Evolutionary conservation across 1,284 basidiomycete genomes (phyloP).

Genomic region (Rhodotorula glutinis): DNA sequence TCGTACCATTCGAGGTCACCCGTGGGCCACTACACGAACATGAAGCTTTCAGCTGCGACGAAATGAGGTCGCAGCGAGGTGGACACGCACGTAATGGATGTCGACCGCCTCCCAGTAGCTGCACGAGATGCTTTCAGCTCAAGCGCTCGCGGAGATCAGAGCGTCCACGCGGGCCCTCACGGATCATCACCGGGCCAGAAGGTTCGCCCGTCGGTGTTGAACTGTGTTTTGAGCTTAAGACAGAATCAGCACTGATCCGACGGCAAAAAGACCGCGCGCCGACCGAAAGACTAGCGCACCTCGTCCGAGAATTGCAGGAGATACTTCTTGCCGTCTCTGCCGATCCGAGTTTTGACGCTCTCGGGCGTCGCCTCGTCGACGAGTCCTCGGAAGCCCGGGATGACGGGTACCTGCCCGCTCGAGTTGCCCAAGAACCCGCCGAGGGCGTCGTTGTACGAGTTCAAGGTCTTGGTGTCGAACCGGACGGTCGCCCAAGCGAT

Average conservation of each 20-base stretch:
- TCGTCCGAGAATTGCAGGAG: conserved; percentile 76
- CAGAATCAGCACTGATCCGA: no score
- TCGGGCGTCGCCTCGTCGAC: conserved; percentile 50
- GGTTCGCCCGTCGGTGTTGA: conserved; percentile 68
- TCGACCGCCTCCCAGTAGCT: conserved; percentile 71
- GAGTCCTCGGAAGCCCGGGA: conserved; percentile 37
- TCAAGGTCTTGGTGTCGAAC: background rate
- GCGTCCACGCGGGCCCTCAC: no score
- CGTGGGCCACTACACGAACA: conserved; percentile 52
- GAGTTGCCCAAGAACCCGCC: conserved; percentile 35
- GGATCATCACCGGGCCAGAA: conserved; percentile 52
- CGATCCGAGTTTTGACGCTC: conserved; percentile 31
- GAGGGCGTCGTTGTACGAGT: conserved; percentile 11
- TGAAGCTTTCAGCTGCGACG: background rate
- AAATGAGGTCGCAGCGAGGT: background rate
- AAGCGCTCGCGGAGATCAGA: background rate
- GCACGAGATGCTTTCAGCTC: background rate
- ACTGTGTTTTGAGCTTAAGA: conserved; percentile 47
- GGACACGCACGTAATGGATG: conserved; percentile 58
- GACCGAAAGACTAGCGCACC: conserved; percentile 27
- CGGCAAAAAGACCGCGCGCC: no score
- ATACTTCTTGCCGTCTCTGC: conserved; percentile 41
- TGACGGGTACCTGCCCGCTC: conserved; percentile 42
- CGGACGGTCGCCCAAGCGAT: conserved; percentile 12
- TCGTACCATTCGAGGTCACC: conserved; percentile 32